Evolutionary conservation across 208 protist species (phyloP), one percentile per base, ranked within the genome.

Genomic region (Balamuthia mandrillaris): DNA sequence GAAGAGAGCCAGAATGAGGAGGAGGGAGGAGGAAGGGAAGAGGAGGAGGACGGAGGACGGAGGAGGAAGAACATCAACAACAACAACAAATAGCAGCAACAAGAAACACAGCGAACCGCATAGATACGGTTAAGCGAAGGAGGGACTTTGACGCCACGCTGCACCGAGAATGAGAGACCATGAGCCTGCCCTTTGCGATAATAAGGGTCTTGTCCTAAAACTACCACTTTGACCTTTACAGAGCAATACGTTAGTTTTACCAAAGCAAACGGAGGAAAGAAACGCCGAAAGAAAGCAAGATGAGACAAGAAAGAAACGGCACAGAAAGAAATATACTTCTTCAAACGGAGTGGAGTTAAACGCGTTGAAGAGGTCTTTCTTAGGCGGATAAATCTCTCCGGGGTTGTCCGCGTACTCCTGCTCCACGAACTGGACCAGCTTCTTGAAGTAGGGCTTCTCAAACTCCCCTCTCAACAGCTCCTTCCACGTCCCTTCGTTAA

Each of bases 181-280:
- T 92, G 89, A 18, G 91, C 91, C 75, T 92, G 90, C 3, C 54
- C 51, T 6, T 47, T 21, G 10, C 74, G 58, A 66, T 86, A 58
- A 60, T 93, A 93, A 16, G 91, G 91, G 74, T 93, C 91, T 78
- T 93, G 91, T 14, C 91, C 91, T 16, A 93, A 16, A 21, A 93
- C 88, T 14, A 93, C 90, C 33, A 93, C 91, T n/a, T 86, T 87
- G 7, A 92, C 74, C n/a, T n/a, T n/a, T n/a, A n/a, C n/a, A n/a
- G n/a, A n/a, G n/a, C n/a, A n/a, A n/a, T n/a, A n/a, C n/a, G n/a
- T n/a, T n/a, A n/a, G n/a, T n/a, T n/a, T n/a, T n/a, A n/a, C n/a
- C n/a, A n/a, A n/a, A n/a, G n/a, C n/a, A n/a, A n/a, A n/a, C n/a
- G n/a, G n/a, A n/a, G n/a, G n/a, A n/a, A n/a, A n/a, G n/a, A n/a